A percentile compares a stretch with the other conserved stretches of the same genome.
phyloP scores from a whole-genome alignment of 495 filamentous ascomycete genomes.

The Opeltia flavorubescens region DNA sequence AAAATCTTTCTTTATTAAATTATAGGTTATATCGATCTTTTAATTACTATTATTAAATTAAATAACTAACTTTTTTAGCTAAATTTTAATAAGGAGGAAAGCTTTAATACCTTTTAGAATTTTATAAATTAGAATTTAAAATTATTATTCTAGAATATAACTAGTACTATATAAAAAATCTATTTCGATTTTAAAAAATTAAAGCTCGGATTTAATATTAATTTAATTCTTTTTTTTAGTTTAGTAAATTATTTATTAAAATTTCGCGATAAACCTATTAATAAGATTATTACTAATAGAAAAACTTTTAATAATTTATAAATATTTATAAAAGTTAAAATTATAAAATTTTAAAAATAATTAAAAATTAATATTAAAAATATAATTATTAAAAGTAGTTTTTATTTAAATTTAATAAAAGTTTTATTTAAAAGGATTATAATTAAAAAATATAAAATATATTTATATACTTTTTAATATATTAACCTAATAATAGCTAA shows the following conservation, averaged over 20 bases:
- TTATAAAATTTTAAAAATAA: neutral
- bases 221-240: neutral
- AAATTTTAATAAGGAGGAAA: no score
- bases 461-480: no score
- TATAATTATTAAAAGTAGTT: no score
- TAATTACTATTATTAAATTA: no score
- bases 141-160: neutral
- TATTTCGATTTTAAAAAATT: neutral
- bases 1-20: no score
- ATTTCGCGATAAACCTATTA: neutral
- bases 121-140: neutral
- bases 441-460: no score
- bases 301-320: neutral
- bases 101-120: no score
- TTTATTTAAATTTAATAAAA: no score
- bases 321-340: neutral
- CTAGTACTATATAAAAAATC: neutral
- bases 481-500: no score
- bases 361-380: neutral
- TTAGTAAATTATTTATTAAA: neutral
- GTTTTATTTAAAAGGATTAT: no score
- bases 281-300: neutral
- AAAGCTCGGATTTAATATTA: neutral
- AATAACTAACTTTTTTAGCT: no score
- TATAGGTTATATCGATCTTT: no score